These are phyloP conservation scores for Pleurotus platypus DNA, from an alignment of 768 basidiomycete species.

Conservation along the genomic window DNA sequence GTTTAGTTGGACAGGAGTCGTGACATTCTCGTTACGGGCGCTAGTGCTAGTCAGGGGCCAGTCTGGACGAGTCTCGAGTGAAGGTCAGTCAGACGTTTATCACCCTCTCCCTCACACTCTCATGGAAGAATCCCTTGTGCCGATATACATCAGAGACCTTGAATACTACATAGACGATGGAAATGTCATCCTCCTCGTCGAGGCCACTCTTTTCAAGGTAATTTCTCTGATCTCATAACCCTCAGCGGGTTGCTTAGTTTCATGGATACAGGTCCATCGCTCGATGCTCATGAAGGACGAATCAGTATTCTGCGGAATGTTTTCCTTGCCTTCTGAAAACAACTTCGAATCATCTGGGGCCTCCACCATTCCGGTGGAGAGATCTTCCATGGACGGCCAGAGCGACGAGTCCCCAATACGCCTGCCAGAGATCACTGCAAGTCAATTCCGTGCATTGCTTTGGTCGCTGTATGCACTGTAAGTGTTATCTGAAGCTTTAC, in stretches of 20 bases:
- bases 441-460: slow-evolving; percentile 9
- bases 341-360: neutral
- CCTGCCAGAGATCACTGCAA: slow-evolving; percentile 10
- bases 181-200: slow-evolving; percentile 7
- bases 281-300: slow-evolving; percentile 10
- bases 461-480: slow-evolving; percentile 41
- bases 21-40: too few relatives aligned
- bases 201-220: slow-evolving; percentile 10
- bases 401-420: slow-evolving; percentile 11
- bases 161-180: slow-evolving; percentile 9
- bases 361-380: neutral
- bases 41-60: too few relatives aligned
- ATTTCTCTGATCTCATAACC: neutral
- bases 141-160: neutral
- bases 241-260: neutral
- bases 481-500: slow-evolving; percentile 11
- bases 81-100: neutral
- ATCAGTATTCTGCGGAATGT: slow-evolving; percentile 10
- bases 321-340: neutral
- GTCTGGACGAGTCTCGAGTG: neutral
- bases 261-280: slow-evolving; percentile 1
- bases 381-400: slow-evolving; percentile 2
- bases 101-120: neutral
- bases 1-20: neutral
- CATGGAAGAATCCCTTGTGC: neutral